Percentiles rank a stretch among this genome's conserved stretches.
Evolutionary conservation across 371 early-diverging fungal genomes (phyloP).

Genomic region (Chytridiales sp.): DNA sequence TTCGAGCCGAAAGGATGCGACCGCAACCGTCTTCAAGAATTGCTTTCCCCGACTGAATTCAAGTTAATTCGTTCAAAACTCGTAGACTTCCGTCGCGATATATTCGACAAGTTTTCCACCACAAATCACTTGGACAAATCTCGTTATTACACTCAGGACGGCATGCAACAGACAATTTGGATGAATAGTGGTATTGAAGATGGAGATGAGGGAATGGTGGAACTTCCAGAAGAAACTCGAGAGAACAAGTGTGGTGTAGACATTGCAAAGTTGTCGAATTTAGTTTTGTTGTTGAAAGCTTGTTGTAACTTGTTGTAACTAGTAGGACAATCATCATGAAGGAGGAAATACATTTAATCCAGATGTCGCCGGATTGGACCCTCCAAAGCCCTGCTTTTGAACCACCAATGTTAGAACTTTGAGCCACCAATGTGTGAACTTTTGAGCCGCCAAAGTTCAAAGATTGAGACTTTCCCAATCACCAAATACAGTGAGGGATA

Average conservation of each 20-base stretch:
- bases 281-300: slow-evolving; percentile 6
- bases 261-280: slow-evolving; percentile 9
- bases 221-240: neutral
- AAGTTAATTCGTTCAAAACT: neutral
- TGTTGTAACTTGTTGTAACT: neutral
- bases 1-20: slow-evolving; percentile 15
- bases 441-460: too few relatives aligned
- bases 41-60: slow-evolving; percentile 1
- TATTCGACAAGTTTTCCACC: neutral
- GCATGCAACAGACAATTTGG: slow-evolving; percentile 9
- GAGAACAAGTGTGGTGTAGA: slow-evolving; percentile 12
- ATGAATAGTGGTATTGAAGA: slow-evolving; percentile 21
- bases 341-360: too few relatives aligned
- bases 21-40: slow-evolving; percentile 5
- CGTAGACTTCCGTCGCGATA: slow-evolving; percentile 4
- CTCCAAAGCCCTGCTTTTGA: too few relatives aligned
- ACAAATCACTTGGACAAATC: slow-evolving; percentile 1
- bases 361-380: too few relatives aligned
- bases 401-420: too few relatives aligned
- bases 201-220: neutral
- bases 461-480: too few relatives aligned
- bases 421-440: too few relatives aligned
- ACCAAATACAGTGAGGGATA: too few relatives aligned
- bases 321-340: too few relatives aligned
- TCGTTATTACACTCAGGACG: slow-evolving; percentile 3